Evolutionary conservation across 768 basidiomycete species (phyloP), one percentile per base, ranked within the genome.

Genomic region (Hygrophoropsis aurantiaca): DNA sequence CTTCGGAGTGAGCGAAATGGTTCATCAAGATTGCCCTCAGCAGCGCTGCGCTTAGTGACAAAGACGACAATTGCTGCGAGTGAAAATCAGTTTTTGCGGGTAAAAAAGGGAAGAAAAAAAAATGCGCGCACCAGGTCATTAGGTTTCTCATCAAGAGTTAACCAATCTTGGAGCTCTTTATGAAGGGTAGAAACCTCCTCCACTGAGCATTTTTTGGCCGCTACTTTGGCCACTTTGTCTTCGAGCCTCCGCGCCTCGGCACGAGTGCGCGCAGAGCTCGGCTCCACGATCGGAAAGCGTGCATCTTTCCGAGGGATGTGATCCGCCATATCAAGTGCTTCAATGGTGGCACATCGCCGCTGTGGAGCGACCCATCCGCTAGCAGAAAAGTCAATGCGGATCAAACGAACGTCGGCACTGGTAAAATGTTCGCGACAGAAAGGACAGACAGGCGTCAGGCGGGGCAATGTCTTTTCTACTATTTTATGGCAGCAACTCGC

Each of bases 161-260:
- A 66, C 87, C 87, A 91, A 51, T 81, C 80, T 62, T 87, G 79
- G 52, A 91, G 75, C 69, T 91, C 89, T 60, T 82, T 79, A 69
- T 88, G 85, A 53, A 91, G 78, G 50, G 76, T 71, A 42, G 82
- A 79, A 42, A 91, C 86, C 71, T 91, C 89, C 65, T 90, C 89
- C 50, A 91, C 88, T 32, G 87, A 88, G 70, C 86, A 89, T 77
- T 87, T 90, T 80, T 87, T 87, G 11, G 81, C 79, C 26, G 89
- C 89, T 57, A 90, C 83, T 58, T 77, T 79, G 47, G 82, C 82
- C 47, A 91, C 87, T 67, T 81, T 88, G 68, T 82, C 81, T 68
- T 91, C 89, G 47, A 91, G 74, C 52, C 79, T 71, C 32, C 82
- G 82, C 47, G 80, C 83, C 50, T 86, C 81, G 56, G 58, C 79